Conservation (phyloP, 768 basidiomycete species). For the Kwoniella heveanensis region DNA sequence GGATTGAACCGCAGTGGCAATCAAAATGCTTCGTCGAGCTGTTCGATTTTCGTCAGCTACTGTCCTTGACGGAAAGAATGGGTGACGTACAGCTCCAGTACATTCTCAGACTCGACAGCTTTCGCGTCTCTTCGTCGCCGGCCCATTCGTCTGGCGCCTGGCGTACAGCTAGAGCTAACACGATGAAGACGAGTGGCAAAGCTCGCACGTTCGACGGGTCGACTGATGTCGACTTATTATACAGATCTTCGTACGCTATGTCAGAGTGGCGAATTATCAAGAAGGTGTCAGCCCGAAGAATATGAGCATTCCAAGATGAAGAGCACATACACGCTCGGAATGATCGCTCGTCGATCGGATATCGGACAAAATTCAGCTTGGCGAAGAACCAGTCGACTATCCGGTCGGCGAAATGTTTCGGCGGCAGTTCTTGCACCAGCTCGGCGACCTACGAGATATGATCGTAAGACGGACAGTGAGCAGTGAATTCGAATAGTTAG, state of each 20-base stretch:
- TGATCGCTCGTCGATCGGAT: slow-evolving; percentile 75
- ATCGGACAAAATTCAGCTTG: slow-evolving; percentile 85
- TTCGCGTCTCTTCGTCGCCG: slow-evolving; percentile 73
- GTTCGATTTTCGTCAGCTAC: slow-evolving; percentile 1
- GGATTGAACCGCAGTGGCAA: slow-evolving; percentile 89
- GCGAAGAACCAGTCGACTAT: slow-evolving; percentile 71
- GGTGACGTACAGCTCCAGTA: slow-evolving; percentile 86
- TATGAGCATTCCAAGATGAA: background rate
- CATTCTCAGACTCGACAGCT: slow-evolving; percentile 81
- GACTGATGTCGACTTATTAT: slow-evolving; percentile 56
- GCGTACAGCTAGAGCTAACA: slow-evolving; percentile 81
- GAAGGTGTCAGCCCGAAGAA: background rate
- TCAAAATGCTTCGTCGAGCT: slow-evolving; percentile 84
- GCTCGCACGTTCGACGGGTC: slow-evolving; percentile 49
- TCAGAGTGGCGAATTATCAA: background rate
- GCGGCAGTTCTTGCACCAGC: slow-evolving; percentile 83
- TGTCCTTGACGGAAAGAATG: background rate
- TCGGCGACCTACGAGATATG: slow-evolving; percentile 75
- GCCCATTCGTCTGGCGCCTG: slow-evolving; percentile 81
- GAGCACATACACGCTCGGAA: slow-evolving; percentile 39
- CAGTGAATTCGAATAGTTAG: no score
- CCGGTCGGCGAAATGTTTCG: slow-evolving; percentile 70
- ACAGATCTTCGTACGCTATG: slow-evolving; percentile 64
- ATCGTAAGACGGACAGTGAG: no score
- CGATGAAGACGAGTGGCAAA: slow-evolving; percentile 88